Conservation (phyloP, 495 filamentous ascomycete species). For the Geoglossum glabrum region DNA sequence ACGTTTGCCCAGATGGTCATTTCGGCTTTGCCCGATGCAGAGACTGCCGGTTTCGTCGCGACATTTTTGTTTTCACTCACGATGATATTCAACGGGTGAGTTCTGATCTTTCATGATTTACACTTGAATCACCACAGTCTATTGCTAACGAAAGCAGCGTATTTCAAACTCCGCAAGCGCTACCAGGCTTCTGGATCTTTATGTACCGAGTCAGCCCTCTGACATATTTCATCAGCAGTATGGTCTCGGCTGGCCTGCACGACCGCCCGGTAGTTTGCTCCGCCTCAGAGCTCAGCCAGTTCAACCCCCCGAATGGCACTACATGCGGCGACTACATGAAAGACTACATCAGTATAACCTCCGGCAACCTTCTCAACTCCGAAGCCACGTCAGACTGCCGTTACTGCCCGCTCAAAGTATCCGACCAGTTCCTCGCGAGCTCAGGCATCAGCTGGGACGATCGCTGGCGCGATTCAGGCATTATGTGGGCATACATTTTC, state of each 20-base stretch:
- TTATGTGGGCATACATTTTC: conserved; percentile 32
- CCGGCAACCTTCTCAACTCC: neutral
- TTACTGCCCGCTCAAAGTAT: neutral
- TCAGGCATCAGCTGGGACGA: neutral
- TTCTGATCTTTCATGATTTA: neutral
- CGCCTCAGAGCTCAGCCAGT: conserved; percentile 33
- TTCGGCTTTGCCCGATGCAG: conserved; percentile 28
- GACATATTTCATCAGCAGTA: conserved; percentile 32
- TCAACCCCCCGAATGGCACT: conserved; percentile 18
- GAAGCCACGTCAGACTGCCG: neutral
- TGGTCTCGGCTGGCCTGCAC: neutral
- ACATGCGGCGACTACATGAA: neutral
- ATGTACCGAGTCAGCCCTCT: conserved; percentile 38
- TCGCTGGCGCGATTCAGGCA: conserved; percentile 24
- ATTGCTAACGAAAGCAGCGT: conserved; percentile 17
- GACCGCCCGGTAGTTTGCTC: conserved; percentile 43
- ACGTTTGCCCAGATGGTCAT: conserved; percentile 41
- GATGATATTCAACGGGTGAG: conserved; percentile 33
- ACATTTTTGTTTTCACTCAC: conserved; percentile 39
- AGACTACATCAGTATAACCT: neutral
- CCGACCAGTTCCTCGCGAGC: neutral
- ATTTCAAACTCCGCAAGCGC: conserved; percentile 27
- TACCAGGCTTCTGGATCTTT: conserved; percentile 33
- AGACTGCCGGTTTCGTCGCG: conserved; percentile 35
- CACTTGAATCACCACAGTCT: neutral